These are phyloP conservation scores for Alternaria gansuensis DNA, from an alignment of 2,329 filamentous ascomycete species.

Conservation along the genomic window DNA sequence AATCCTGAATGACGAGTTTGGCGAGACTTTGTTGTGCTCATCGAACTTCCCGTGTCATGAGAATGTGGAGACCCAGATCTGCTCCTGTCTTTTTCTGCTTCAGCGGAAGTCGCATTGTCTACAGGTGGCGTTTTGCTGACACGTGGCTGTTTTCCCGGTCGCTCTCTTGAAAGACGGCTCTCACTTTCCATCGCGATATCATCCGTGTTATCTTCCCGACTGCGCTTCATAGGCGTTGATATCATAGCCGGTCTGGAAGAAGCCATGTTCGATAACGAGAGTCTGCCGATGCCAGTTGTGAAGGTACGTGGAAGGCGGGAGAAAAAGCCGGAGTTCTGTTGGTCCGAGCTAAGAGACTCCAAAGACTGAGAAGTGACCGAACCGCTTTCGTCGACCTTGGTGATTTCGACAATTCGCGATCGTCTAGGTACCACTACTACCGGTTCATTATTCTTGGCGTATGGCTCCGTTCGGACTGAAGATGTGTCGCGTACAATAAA, in stretches of 20 bases:
- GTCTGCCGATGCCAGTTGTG: not conserved
- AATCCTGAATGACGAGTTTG: conserved; percentile 31
- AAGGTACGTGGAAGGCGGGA: not conserved
- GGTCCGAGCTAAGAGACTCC: not conserved
- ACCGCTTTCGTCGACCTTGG: too few species aligned
- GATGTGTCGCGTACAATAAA: not conserved
- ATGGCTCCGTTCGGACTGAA: not conserved
- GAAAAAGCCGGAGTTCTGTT: not conserved
- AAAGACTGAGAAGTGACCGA: not conserved
- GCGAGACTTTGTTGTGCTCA: conserved; percentile 1
- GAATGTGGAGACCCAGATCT: not conserved
- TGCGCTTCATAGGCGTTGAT: not conserved
- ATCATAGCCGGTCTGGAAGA: not conserved
- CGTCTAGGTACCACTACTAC: not conserved
- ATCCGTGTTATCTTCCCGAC: not conserved
- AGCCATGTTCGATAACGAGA: not conserved
- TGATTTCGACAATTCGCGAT: not conserved
- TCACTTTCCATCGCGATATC: not conserved
- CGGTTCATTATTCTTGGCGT: not conserved
- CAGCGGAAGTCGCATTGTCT: too few species aligned
- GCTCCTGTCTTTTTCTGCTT: not conserved
- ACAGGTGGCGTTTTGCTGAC: not conserved
- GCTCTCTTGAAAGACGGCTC: not conserved
- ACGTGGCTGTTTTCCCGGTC: not conserved
- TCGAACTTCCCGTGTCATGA: not conserved